Evolutionary conservation across 305 asterid genomes (phyloP).

Genomic region (Fraxinus nigra): DNA sequence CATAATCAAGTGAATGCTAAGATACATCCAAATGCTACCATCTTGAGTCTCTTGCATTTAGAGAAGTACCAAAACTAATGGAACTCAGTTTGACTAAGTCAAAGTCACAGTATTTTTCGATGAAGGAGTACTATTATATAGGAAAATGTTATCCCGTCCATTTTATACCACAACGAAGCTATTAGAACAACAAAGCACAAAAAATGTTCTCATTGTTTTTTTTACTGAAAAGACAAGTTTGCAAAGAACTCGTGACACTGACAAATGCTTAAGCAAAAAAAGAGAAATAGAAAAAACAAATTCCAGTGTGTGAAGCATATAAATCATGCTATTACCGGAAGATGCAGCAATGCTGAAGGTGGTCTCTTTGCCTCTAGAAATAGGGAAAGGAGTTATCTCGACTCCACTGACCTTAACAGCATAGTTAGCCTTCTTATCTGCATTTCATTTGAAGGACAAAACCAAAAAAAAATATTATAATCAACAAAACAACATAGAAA

Average conservation of each 20-base stretch:
- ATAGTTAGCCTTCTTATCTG: slow-evolving; percentile 53
- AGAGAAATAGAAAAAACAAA: background rate
- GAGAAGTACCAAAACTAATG: background rate
- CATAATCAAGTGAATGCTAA: background rate
- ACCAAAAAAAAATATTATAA: background rate
- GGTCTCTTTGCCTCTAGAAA: slow-evolving; percentile 47
- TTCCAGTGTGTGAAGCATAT: background rate
- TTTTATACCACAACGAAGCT: slow-evolving; percentile 4
- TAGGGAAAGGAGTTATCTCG: slow-evolving; percentile 72
- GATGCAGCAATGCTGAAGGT: slow-evolving; percentile 65
- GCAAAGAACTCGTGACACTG: background rate
- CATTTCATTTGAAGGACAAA: slow-evolving; percentile 19
- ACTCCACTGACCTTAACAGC: slow-evolving; percentile 62
- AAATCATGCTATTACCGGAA: slow-evolving; percentile 43
- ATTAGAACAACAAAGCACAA: background rate
- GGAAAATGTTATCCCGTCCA: background rate
- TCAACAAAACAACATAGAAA: background rate
- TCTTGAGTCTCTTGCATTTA: background rate
- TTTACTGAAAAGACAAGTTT: background rate
- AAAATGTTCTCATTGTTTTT: background rate
- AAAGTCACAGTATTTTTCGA: background rate
- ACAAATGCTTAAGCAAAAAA: background rate
- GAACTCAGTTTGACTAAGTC: background rate
- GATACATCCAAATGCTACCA: background rate
- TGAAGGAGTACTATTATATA: slow-evolving; percentile 8